These are phyloP conservation scores for Cucumis hystrix DNA, from an alignment of 306 rosid genomes.

Conservation along the genomic window DNA sequence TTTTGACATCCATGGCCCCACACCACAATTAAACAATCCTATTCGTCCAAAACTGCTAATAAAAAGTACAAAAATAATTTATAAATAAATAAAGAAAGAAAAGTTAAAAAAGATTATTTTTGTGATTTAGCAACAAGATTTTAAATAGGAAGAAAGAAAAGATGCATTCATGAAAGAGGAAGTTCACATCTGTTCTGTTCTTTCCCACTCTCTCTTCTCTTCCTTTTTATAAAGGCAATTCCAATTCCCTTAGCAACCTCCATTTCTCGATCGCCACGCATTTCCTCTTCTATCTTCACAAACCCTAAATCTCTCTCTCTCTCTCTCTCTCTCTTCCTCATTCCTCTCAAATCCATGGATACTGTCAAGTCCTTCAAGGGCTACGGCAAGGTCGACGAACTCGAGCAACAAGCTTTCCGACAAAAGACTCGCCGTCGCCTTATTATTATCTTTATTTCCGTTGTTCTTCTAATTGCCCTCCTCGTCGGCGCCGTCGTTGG, in stretches of 20 bases:
- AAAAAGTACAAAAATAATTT: too few relatives aligned
- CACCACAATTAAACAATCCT: too few relatives aligned
- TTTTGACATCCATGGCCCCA: too few relatives aligned
- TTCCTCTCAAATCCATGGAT: constrained; percentile 28
- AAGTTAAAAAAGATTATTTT: too few relatives aligned
- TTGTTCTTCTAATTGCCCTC: constrained; percentile 24
- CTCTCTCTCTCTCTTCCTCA: neutral
- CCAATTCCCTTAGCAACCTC: neutral
- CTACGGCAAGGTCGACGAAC: constrained; percentile 68
- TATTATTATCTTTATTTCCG: constrained; percentile 26
- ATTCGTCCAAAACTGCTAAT: too few relatives aligned
- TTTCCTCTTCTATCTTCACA: neutral
- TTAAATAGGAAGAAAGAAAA: neutral
- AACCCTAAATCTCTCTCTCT: neutral
- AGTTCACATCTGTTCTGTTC: neutral
- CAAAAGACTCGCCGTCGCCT: constrained; percentile 51
- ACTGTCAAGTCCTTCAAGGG: constrained; percentile 70
- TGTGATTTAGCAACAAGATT: too few relatives aligned
- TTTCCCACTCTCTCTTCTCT: neutral
- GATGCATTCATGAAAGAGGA: neutral
- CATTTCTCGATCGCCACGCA: neutral
- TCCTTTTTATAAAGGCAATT: neutral
- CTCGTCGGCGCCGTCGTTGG: constrained; percentile 44
- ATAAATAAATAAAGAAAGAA: too few relatives aligned
- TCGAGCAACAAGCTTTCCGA: constrained; percentile 44